A percentile compares a stretch with the other conserved stretches of the same genome.
Evolutionary conservation across 2,329 filamentous ascomycete genomes (phyloP).

Genomic region (Verticillium longisporum): DNA sequence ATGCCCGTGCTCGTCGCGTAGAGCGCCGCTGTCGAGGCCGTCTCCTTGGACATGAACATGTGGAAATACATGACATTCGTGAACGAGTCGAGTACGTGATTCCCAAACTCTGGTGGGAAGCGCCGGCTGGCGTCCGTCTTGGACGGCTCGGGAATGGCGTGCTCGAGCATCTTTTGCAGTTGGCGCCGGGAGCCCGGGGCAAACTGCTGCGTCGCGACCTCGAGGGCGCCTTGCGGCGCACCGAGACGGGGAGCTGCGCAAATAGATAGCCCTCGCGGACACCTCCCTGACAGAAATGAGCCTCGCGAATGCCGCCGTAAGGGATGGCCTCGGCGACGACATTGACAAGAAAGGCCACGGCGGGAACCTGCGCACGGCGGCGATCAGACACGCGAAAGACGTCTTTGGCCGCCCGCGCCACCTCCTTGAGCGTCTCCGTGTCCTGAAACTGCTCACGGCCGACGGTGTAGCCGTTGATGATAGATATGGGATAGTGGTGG

Average conservation of each 20-base stretch:
- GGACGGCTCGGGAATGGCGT: conserved; percentile 31
- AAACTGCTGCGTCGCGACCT: conserved; percentile 50
- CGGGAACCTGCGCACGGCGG: conserved; percentile 58
- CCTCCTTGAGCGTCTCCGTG: conserved; percentile 28
- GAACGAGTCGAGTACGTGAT: conserved; percentile 45
- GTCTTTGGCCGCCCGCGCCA: conserved; percentile 25
- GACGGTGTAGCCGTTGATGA: conserved; percentile 63
- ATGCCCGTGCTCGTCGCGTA: conserved; percentile 58
- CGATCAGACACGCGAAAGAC: conserved; percentile 59
- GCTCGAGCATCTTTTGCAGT: conserved; percentile 40
- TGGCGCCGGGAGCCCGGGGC: conserved; percentile 37
- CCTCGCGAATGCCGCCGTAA: conserved; percentile 42
- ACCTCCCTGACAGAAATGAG: conserved; percentile 65
- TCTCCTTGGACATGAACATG: conserved; percentile 42
- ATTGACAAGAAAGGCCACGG: conserved; percentile 60
- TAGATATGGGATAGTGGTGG: conserved; percentile 60
- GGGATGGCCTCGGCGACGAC: conserved; percentile 55
- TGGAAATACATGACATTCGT: conserved; percentile 53
- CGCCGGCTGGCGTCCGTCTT: conserved; percentile 14
- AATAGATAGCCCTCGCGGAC: conserved; percentile 63
- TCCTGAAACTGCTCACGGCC: conserved; percentile 42
- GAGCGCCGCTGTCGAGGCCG: conserved; percentile 50
- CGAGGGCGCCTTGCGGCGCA: conserved; percentile 50
- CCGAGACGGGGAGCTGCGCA: conserved; percentile 35
- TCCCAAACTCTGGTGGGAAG: conserved; percentile 33